Conservation (phyloP, 257 asterid genomes). For the Lithospermum erythrorhizon region DNA sequence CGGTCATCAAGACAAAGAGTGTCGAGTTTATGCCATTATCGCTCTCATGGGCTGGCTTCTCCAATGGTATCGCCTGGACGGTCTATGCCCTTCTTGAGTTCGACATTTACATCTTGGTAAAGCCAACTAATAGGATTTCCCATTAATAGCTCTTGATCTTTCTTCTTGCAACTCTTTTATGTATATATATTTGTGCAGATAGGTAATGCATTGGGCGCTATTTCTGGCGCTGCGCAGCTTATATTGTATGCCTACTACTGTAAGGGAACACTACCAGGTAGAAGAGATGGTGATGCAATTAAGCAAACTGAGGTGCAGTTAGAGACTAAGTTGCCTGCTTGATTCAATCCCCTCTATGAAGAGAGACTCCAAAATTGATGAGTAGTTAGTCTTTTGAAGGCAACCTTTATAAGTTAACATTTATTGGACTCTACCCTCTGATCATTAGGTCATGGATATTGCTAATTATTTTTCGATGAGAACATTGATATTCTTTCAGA, state of each 20-base stretch:
- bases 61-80: not conserved
- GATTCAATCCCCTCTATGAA: not conserved
- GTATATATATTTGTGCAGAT: not conserved
- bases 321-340: not conserved
- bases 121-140: not conserved
- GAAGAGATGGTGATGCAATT: not conserved
- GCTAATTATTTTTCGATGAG: too few species aligned
- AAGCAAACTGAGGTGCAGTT: not conserved
- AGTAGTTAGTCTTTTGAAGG: not conserved
- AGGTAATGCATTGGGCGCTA: not conserved
- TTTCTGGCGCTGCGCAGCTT: not conserved
- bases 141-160: slow-evolving; percentile 1
- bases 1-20: not conserved
- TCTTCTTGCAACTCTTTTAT: slow-evolving; percentile 20
- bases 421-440: not conserved
- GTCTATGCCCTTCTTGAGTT: slow-evolving; percentile 2
- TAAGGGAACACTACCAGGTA: not conserved
- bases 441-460: too few species aligned
- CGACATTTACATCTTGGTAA: slow-evolving; percentile 2
- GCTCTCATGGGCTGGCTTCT: not conserved
- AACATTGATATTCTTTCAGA: too few species aligned
- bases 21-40: slow-evolving; percentile 7
- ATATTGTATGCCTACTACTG: not conserved
- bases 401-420: not conserved
- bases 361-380: not conserved